Evolutionary conservation across 352 stramenopile genomes (phyloP).

Genomic region (Stephanocyclus meneghinianus): DNA sequence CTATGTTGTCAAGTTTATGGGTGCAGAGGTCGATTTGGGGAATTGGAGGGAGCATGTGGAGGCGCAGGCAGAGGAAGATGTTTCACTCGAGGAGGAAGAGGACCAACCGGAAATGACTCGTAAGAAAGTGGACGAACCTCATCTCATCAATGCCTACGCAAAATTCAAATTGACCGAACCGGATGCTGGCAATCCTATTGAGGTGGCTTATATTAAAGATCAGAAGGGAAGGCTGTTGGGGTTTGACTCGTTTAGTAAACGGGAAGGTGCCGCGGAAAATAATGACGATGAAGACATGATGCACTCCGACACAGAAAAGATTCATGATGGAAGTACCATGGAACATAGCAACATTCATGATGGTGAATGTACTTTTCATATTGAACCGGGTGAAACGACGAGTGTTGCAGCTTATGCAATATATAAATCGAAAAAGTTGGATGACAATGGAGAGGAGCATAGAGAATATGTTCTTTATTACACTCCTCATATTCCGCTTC

Average conservation of each 20-base stretch:
- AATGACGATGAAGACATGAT: conserved; percentile 4
- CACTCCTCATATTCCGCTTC: conserved; percentile 39
- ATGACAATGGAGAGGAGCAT: conserved; percentile 13
- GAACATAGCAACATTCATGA: conserved; percentile 11
- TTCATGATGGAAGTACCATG: conserved; percentile 10
- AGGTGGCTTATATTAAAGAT: conserved; percentile 74
- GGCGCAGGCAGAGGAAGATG: conserved; percentile 33
- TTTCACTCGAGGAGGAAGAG: conserved; percentile 15
- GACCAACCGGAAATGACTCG: neutral
- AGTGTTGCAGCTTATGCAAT: conserved; percentile 48
- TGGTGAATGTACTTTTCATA: conserved; percentile 55
- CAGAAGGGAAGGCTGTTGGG: conserved; percentile 70
- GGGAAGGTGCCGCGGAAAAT: conserved; percentile 8
- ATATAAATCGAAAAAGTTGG: conserved; percentile 22
- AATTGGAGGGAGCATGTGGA: conserved; percentile 57
- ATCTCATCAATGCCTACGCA: conserved; percentile 55
- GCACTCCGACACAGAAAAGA: conserved; percentile 6
- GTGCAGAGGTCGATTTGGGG: conserved; percentile 59
- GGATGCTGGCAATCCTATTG: conserved; percentile 40
- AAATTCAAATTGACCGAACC: conserved; percentile 53
- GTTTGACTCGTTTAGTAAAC: conserved; percentile 60
- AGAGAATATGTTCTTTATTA: conserved; percentile 41
- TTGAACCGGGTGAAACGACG: conserved; percentile 45
- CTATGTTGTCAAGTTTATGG: conserved; percentile 42
- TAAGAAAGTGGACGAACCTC: conserved; percentile 20